These are phyloP conservation scores for barley (Hordeum vulgare) DNA, from an alignment of 176 grass and related monocot species.

Conservation along the genomic window DNA sequence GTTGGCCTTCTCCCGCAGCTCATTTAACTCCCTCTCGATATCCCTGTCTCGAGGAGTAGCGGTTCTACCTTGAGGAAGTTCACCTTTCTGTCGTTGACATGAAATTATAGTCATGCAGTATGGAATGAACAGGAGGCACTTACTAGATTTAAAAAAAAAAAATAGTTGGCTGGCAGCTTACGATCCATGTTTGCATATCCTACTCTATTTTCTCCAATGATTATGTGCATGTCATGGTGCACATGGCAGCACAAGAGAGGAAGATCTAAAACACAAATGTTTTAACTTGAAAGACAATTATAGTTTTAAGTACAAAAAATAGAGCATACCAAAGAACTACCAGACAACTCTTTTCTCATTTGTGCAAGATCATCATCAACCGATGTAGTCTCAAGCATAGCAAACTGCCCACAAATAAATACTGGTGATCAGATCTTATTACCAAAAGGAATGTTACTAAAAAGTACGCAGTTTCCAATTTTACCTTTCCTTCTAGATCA, in stretches of 20 bases:
- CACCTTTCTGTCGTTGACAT: slow-evolving; percentile 66
- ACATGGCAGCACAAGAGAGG: neutral
- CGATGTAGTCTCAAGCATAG: slow-evolving; percentile 74
- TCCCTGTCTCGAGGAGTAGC: slow-evolving; percentile 48
- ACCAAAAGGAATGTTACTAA: neutral
- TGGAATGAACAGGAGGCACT: neutral
- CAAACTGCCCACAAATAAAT: slow-evolving; percentile 53
- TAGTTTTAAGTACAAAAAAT: slow-evolving; percentile 15
- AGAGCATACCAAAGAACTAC: slow-evolving; percentile 58
- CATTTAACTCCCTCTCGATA: slow-evolving; percentile 85
- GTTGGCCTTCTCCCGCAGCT: slow-evolving; percentile 71
- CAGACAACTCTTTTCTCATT: slow-evolving; percentile 73
- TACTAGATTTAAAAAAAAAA: too few relatives aligned
- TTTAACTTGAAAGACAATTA: neutral
- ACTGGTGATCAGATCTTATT: slow-evolving; percentile 7
- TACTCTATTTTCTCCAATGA: neutral
- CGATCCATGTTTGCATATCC: neutral
- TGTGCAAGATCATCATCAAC: slow-evolving; percentile 85
- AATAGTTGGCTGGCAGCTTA: neutral
- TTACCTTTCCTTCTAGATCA: slow-evolving; percentile 99
- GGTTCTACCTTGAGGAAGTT: slow-evolving; percentile 73
- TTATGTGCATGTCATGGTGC: neutral
- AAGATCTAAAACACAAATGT: neutral
- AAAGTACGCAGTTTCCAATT: neutral
- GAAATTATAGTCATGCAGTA: neutral